Base-by-base conservation (phyloP, 2,329 filamentous ascomycete genomes). In the Colletotrichum sp. region DNA sequence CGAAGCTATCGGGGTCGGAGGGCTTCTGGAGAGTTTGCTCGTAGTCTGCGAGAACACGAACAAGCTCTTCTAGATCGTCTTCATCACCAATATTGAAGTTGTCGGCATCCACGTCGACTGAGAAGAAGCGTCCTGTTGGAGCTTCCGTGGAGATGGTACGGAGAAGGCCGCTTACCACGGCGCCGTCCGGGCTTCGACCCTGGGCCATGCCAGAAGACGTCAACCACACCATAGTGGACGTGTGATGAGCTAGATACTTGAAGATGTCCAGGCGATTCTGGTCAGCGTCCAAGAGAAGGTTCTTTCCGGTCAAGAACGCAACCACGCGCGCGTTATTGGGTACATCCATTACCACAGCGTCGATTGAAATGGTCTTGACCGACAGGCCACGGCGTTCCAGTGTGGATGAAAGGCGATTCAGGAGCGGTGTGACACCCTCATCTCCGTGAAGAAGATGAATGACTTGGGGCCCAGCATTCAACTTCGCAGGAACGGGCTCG, bases 41-140 rank as follows among this genome's bases (percentile, higher is more conserved):
- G 21, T 30, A 30, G 24, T 26, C 55, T 26, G 26, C 55, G 9
- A 59, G 24, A 28, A 59, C 26, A n/a, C 55, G 55, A 2, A 59
- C 21, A 0, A 59, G 26, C 9, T 59, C 55, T 18, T 59, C 55
- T 0, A 30, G 13, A 28, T 59, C 13, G 16, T 52, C 43, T 1
- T 26, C 55, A 0, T 1, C 5, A 18, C 26, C 0, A 0, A 59
- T 10, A 3, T 59, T 0, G 26, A 59, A 59, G 0, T 59, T 59
- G 26, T 59, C 55, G 24, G 55, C 55, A 9, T 59, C 55, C 24
- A 59, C 55, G 55, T 59, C 55, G 0, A 59, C 55, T 0, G 55
- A 59, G 15, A 59, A 0, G 55, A 59, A 59, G 3, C 55, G 55
- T 59, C 24, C 55, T 0, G 21, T 28, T 30, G 55, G 55, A 30